Base-by-base conservation (phyloP, 2,329 filamentous ascomycete genomes). In the Xylariaceae sp. region DNA sequence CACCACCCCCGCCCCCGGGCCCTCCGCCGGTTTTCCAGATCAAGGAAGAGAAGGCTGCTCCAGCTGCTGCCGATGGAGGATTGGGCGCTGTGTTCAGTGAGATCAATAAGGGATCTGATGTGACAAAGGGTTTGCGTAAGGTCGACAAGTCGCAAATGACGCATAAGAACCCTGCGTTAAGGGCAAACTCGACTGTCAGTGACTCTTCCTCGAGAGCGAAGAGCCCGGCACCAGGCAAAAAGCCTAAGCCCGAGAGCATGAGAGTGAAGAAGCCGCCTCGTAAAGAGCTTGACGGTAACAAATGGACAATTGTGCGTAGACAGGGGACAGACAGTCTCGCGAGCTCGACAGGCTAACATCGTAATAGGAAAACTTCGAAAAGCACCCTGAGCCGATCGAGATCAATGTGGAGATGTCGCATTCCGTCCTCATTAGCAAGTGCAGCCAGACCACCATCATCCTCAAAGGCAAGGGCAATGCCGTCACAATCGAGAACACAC, bases 71-170 rank as follows among this genome's bases (percentile, higher is more conserved):
- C 17, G 64, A 65, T 7, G 65, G 75, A 19, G 89, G 91, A 42
- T 81, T 95, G 64, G 81, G 82, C 17, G 89, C 91, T 18, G 89
- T 98, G 3, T 98, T 98, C 63, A 85, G 84, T 31, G 86, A 96
- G 52, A 72, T 98, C 39, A 97, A 97, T 68, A 84, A 85, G 62
- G 93, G 93, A 43, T 81, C 87, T 45, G 75, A 79, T n/a, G 87
- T 98, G 45, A 98, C 93, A 3, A 82, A 87, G 51, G 83, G 87
- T 24, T 75, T 98, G 28, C 85, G 87, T 52, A 98, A 96, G 72
- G 93, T 98, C 37, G 91, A 96, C 68, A 85, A 84, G 61, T 93
- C 87, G 40, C 77, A 97, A 65, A 96, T 96, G 91, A 98, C 93
- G 45, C 93, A 98, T 69, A 97, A 97, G 73, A 98, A 98, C 67